Base-by-base conservation (phyloP, 352 stramenopile genomes). In the Globisporangium okanoganense region DNA sequence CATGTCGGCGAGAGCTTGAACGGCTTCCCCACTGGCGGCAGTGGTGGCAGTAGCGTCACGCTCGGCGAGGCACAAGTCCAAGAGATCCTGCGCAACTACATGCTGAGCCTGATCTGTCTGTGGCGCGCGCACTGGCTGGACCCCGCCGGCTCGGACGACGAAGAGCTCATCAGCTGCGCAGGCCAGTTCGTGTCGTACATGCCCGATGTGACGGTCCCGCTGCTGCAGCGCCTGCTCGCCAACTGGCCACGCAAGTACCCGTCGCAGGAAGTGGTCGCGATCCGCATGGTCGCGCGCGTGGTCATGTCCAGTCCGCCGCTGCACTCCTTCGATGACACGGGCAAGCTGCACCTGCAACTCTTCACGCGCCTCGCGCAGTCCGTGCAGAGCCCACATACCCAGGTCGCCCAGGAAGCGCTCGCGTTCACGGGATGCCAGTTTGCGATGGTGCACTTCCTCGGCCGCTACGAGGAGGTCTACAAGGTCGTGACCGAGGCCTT, bases 131-230 rank as follows among this genome's bases (percentile, higher is more conserved):
- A 94, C 57, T 92, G 85, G 79, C 70, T 88, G 16, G 86, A 95
- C 64, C 67, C 84, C 1, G 68, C 77, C 0, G 86, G 83, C 16
- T 91, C 86, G 3, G 86, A 95, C 58, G 82, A 88, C 51, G 86
- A 93, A 64, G 86, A 95, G 56, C 79, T 95, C 36, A 85, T 93
- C 56, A 89, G 71, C 36, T 92, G 79, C 55, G 86, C 83, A 0
- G 84, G 86, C 18, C 86, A 95, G 62, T 90, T 92, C 56, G 86
- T 92, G n/a, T 82, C 86, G 25, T 94, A 95, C 64, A 71, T 92
- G 45, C 86, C 86, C 0, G 72, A 81, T 2, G 71, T 85, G 9
- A 82, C 82, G 4, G 56, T 65, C 2, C 65, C 70, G 10, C 40
- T 95, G 62, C 63, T 95, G 18, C 61, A 69, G 31, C 77, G 79